Conservation (phyloP, 1,284 basidiomycete genomes). For the Erythrobasidium hasegawianum region DNA sequence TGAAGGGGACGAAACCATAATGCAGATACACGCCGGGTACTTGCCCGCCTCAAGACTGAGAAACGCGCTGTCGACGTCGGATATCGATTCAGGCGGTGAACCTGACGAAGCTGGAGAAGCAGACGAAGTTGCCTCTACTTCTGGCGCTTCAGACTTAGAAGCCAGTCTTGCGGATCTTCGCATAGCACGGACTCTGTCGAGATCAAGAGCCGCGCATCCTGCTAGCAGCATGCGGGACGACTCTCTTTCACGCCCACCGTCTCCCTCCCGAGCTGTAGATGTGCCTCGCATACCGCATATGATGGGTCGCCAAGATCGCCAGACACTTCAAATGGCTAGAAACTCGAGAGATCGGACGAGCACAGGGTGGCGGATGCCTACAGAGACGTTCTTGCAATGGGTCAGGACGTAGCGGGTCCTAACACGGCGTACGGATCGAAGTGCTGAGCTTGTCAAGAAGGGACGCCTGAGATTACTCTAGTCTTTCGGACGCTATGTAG, state of each 20-base stretch:
- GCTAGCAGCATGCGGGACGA: neutral
- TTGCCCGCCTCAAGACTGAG: neutral
- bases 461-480: no score
- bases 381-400: slow-evolving; percentile 12
- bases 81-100: slow-evolving; percentile 31
- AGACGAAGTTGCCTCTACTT: neutral
- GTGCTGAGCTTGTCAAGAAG: no score
- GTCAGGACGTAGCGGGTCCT: neutral
- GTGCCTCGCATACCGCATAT: neutral
- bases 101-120: slow-evolving; percentile 25
- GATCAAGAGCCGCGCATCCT: neutral
- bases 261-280: neutral
- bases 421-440: no score
- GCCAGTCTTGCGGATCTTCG: neutral
- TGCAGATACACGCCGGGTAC: neutral
- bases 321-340: neutral
- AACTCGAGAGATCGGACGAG: slow-evolving; percentile 1
- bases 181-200: neutral
- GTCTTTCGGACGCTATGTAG: no score
- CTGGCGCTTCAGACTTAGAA: neutral
- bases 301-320: neutral
- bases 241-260: neutral
- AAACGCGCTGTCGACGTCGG: slow-evolving; percentile 3
- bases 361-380: slow-evolving; percentile 13
- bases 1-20: slow-evolving; percentile 17